Evolutionary conservation across 139 green algal species (phyloP).

Genomic region (Chlorella vulgaris): DNA sequence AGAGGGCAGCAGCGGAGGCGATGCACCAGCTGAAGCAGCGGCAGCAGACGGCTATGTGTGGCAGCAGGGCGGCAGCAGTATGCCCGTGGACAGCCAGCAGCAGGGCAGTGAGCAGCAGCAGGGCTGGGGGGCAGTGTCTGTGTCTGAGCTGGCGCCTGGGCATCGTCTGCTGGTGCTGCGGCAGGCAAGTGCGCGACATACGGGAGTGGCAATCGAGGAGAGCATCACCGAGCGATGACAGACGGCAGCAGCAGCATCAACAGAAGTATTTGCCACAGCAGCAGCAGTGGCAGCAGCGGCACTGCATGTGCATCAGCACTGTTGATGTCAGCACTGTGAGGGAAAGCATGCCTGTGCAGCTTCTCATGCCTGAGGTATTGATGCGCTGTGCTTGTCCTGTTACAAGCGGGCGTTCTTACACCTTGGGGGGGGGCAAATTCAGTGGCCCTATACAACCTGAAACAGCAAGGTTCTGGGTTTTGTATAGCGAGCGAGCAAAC

Average conservation of each 20-base stretch:
- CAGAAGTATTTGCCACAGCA: neutral
- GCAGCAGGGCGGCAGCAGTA: conserved; percentile 8
- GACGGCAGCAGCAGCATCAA: neutral
- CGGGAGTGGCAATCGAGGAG: conserved; percentile 83
- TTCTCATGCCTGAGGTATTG: too few relatives aligned
- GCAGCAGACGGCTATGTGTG: neutral
- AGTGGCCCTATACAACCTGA: neutral
- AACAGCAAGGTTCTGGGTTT: neutral
- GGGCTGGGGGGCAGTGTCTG: conserved; percentile 62
- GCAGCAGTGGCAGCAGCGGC: too few relatives aligned
- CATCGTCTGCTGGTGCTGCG: conserved; percentile 66
- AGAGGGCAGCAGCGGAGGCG: too few relatives aligned
- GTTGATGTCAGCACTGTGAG: too few relatives aligned
- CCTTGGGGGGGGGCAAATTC: too few relatives aligned
- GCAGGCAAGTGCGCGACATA: conserved; percentile 77
- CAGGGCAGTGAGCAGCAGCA: neutral
- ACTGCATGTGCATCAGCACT: too few relatives aligned
- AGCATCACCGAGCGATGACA: conserved; percentile 69
- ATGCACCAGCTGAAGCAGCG: too few relatives aligned
- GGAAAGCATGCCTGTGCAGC: too few relatives aligned
- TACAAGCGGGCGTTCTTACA: too few relatives aligned
- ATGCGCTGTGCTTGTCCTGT: too few relatives aligned
- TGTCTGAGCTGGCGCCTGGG: conserved; percentile 69
- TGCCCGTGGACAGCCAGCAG: neutral
- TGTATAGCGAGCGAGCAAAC: neutral